Base-by-base conservation (phyloP, 306 rosid species). In the Prunus dulcis region DNA sequence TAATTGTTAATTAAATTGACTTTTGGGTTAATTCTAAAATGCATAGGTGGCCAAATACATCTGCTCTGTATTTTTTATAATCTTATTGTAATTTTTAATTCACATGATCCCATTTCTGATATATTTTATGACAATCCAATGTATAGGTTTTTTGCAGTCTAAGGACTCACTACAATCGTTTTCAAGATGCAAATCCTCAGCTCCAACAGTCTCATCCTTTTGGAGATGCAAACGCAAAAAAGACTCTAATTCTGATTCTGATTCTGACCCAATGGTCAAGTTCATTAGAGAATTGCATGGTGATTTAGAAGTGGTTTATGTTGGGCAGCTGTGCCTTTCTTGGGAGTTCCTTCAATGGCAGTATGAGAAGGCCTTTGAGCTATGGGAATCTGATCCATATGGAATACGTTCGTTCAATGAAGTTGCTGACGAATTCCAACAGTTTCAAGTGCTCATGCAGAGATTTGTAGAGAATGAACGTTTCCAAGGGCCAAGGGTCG, bases 301-400 rank as follows among this genome's bases (percentile, higher is more conserved):
- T 76, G 97, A 96, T 64, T 79, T 96, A 76, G 99, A 96, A 82
- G 78, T 87, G 79, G 96, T 92, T 8, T 96, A 96, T 79, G 97
- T 96, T 14, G 99, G 98, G 2, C 99, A 96, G 52, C 56, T 86
- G 85, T 96, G 99, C 60, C 99, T 96, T 62, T 92, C 99, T 3
- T 96, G 99, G 99, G 99, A 96, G 62, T 86, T 96, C 56, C 86
- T 96, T 18, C 90, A 87, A 58, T 96, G 99, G 99, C 98, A 88
- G 56, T 91, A 89, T 77, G 87, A 69, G 55, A 91, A 96, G 83
- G 88, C 90, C 46, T 60, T 81, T 27, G 88, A 91, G 66, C 72
- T 93, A 0, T 82, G 91, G 82, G 89, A 84, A 15, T 71, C 69
- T 43, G 84, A 82, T 14, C 76, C 82, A 14, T 78, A 79, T 67